Evolutionary conservation across 805 yeast genomes (phyloP).

Genomic region (Starmerella stigmatis): DNA sequence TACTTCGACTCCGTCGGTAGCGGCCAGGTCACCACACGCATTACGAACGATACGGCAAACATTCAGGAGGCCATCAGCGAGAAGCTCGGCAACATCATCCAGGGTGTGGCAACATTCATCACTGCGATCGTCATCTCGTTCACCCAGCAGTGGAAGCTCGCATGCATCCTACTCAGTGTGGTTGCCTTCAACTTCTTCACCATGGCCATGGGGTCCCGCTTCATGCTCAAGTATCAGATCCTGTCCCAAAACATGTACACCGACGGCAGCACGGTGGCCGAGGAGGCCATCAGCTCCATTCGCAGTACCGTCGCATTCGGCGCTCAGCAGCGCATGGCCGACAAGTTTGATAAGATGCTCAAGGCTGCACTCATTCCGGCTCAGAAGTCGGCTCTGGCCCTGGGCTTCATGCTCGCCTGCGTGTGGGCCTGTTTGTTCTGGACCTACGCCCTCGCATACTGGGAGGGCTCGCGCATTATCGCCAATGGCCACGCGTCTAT

Average conservation of each 20-base stretch:
- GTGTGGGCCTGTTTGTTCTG: slow-evolving; percentile 33
- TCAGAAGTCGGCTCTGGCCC: slow-evolving; percentile 26
- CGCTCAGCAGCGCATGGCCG: slow-evolving; percentile 31
- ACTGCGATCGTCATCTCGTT: slow-evolving; percentile 34
- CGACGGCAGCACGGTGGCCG: slow-evolving; percentile 34
- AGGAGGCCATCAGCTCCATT: slow-evolving; percentile 35
- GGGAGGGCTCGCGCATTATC: slow-evolving; percentile 36
- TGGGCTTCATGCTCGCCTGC: slow-evolving; percentile 32
- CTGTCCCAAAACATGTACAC: slow-evolving; percentile 25
- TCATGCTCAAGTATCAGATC: slow-evolving; percentile 28
- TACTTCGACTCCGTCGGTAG: slow-evolving; percentile 36
- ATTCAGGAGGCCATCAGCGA: slow-evolving; percentile 38
- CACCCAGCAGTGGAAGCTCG: slow-evolving; percentile 31
- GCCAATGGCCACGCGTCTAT: slow-evolving; percentile 29
- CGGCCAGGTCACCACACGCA: slow-evolving; percentile 37
- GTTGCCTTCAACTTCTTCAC: slow-evolving; percentile 28
- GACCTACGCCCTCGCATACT: slow-evolving; percentile 35
- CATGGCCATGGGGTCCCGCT: slow-evolving; percentile 28
- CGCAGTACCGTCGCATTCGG: slow-evolving; percentile 37
- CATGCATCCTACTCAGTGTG: slow-evolving; percentile 30
- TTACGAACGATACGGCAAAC: slow-evolving; percentile 34
- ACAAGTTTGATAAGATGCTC: slow-evolving; percentile 29
- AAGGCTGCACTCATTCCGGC: slow-evolving; percentile 24
- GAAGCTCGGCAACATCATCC: slow-evolving; percentile 33
- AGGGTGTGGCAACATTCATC: slow-evolving; percentile 34